Evolutionary conservation across 129 eudicot species (phyloP), one percentile per base, ranked within the genome.

Genomic region (Tanacetum coccineum): DNA sequence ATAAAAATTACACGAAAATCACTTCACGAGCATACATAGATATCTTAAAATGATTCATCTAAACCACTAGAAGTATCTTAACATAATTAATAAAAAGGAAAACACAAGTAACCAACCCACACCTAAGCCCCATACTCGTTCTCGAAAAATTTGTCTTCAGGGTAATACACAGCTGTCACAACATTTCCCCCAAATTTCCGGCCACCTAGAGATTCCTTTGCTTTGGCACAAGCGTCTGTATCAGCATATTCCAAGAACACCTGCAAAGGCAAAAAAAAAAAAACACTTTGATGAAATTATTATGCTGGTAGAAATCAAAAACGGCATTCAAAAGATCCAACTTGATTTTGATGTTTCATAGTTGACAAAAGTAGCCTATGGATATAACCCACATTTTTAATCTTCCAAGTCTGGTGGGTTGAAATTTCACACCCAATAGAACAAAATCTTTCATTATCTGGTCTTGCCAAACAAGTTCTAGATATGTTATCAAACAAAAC

Each of bases 101-200:
- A 64, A 58, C 57, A 57, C 1, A 30, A 67, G 25, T 3, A 71
- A 48, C 22, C 17, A 26, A 40, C 8, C 51, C 4, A 22, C 9
- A 47, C 12, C 70, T 75, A 83, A 42, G 79, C 82, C 22, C 88
- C 77, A 28, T 86, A 89, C 44, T 90, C 88, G 51, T 77, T 72
- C 22, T 57, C 58, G 52, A 78, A 71, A 70, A 72, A 90, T 67
- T 82, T 87, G 66, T 84, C 95, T 71, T 87, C 97, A 0, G 95
- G 88, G 77, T 90, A 90, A 73, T 86, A 87, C 25, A 84, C 80
- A 4, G 95, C 97, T 1, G 74, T 79, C 74, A 87, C 97, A 22
- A 82, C 78, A 68, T 84, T 90, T 65, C 97, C 97, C 30, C 97
- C 97, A 3, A 90, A 90, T 82, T 87, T 90, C 76, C 97, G 66